These are phyloP conservation scores for Starmerella bombicola DNA, from an alignment of 805 yeast genomes.

Conservation along the genomic window DNA sequence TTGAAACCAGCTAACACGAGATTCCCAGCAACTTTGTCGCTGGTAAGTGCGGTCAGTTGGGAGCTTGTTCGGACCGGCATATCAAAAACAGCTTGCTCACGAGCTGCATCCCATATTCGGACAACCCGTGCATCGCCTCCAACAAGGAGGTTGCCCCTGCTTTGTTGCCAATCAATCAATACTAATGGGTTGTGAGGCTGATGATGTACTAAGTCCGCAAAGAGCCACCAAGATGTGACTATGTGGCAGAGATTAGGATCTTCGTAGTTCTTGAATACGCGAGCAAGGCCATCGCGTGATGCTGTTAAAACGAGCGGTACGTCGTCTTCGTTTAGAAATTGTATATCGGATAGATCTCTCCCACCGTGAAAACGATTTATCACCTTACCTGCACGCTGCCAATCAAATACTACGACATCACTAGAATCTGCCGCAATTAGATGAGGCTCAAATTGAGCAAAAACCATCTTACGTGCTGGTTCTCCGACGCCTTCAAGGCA, in stretches of 20 bases:
- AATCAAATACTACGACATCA: conserved; percentile 74
- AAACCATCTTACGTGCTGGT: conserved; percentile 38
- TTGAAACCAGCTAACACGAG: conserved; percentile 83
- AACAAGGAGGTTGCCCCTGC: conserved; percentile 76
- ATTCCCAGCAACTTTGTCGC: conserved; percentile 92
- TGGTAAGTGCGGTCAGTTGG: conserved; percentile 76
- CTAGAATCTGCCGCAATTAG: conserved; percentile 70
- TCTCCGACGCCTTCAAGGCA: conserved; percentile 39
- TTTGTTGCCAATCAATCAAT: conserved; percentile 92
- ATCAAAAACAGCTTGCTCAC: conserved; percentile 74
- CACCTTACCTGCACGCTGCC: conserved; percentile 37
- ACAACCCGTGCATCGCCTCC: conserved; percentile 92
- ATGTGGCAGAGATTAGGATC: conserved; percentile 43
- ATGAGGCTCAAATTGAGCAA: conserved; percentile 84
- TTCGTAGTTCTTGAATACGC: conserved; percentile 68
- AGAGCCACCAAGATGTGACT: conserved; percentile 83
- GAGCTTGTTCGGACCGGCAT: conserved; percentile 86
- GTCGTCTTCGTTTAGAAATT: conserved; percentile 86
- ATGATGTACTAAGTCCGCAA: conserved; percentile 35
- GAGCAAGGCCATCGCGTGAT: conserved; percentile 87
- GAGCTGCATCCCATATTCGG: conserved; percentile 91
- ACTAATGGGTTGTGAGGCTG: conserved; percentile 37
- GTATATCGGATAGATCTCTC: conserved; percentile 74
- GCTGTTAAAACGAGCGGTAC: conserved; percentile 74
- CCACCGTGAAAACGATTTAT: conserved; percentile 72